phyloP scores from a whole-genome alignment of 2,329 filamentous ascomycete genomes.

The Calycina marina region DNA sequence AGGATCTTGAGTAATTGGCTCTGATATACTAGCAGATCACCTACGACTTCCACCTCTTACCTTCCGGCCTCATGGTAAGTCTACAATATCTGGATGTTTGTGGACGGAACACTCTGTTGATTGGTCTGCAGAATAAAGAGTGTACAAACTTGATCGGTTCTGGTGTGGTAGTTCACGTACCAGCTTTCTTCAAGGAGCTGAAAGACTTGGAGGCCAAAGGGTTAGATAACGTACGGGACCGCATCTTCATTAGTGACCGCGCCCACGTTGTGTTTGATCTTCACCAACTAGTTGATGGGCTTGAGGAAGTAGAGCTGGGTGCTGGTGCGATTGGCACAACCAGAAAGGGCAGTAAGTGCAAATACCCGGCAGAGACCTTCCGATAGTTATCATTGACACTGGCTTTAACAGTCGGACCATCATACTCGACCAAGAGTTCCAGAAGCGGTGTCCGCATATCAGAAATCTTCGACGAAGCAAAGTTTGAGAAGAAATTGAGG shows the following conservation, averaged over 20 bases:
- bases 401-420: slow-evolving; percentile 41
- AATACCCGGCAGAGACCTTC: background rate
- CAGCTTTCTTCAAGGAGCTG: slow-evolving; percentile 51
- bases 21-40: too few species aligned
- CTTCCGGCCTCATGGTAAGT: too few species aligned
- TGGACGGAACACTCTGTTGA: too few species aligned
- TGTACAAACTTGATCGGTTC: slow-evolving; percentile 64
- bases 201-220: slow-evolving; percentile 44
- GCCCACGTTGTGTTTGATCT: slow-evolving; percentile 51
- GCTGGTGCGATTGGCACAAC: slow-evolving; percentile 30
- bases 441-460: slow-evolving; percentile 51
- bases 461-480: slow-evolving; percentile 51
- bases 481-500: slow-evolving; percentile 53
- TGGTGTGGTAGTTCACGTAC: slow-evolving; percentile 52
- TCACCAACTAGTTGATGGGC: slow-evolving; percentile 52
- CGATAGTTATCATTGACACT: too few species aligned
- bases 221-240: slow-evolving; percentile 35
- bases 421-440: slow-evolving; percentile 44
- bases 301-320: slow-evolving; percentile 43
- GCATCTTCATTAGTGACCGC: slow-evolving; percentile 44
- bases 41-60: slow-evolving; percentile 40
- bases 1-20: too few species aligned
- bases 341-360: too few species aligned
- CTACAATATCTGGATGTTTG: too few species aligned
- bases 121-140: slow-evolving; percentile 53